Evolutionary conservation across 495 filamentous ascomycete genomes (phyloP).

Genomic region (Xylona heveae): DNA sequence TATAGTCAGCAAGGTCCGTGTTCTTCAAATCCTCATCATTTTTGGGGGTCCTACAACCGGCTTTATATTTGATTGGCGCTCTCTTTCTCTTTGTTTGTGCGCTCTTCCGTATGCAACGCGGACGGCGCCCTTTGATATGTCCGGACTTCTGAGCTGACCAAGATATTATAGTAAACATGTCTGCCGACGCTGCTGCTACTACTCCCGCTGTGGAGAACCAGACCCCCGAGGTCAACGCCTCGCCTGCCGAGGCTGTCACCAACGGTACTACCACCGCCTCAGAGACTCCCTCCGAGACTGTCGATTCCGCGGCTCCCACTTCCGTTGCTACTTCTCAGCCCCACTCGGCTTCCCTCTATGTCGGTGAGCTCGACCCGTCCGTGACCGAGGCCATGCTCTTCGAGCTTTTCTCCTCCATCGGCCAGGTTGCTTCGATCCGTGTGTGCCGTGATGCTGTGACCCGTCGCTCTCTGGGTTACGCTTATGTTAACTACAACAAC

Average conservation of each 20-base stretch:
- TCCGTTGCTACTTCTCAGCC: conserved; percentile 50
- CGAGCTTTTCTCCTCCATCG: conserved; percentile 98
- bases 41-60: no score
- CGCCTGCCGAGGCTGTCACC: conserved; percentile 6
- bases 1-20: no score
- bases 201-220: conserved; percentile 1
- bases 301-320: conserved; percentile 36
- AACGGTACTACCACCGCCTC: conserved; percentile 19
- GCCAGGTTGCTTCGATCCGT: conserved; percentile 96
- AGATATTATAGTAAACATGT: conserved; percentile 2
- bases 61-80: no score
- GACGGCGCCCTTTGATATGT: neutral
- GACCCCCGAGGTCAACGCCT: neutral
- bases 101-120: no score
- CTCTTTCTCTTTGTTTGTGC: no score
- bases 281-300: conserved; percentile 29
- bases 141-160: neutral
- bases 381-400: conserved; percentile 99
- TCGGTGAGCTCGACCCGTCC: conserved; percentile 90
- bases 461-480: conserved; percentile 94
- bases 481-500: conserved; percentile 99
- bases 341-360: conserved; percentile 85
- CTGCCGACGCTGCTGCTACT: conserved; percentile 1
- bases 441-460: conserved; percentile 99
- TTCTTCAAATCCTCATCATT: no score